phyloP scores from a whole-genome alignment of 2,329 filamentous ascomycete species.

The Xylariomycetidae sp. region DNA sequence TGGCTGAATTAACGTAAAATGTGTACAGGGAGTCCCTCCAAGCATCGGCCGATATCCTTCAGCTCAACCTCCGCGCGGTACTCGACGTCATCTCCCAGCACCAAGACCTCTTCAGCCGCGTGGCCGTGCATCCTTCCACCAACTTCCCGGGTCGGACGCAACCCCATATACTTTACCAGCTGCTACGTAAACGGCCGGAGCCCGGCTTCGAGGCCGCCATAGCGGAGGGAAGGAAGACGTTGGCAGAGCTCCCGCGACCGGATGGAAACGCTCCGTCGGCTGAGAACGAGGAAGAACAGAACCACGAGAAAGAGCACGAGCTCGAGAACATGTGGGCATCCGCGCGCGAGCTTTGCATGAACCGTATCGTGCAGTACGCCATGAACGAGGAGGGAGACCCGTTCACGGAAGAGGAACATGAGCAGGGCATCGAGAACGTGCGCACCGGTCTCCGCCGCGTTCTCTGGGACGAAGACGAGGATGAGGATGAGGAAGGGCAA shows the following conservation, averaged over 20 bases:
- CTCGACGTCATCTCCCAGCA: conserved; percentile 60
- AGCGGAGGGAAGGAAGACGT: conserved; percentile 50
- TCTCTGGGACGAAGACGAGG: conserved; percentile 51
- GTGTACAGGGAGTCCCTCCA: conserved; percentile 59
- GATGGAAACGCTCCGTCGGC: not conserved
- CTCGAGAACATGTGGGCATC: conserved; percentile 33
- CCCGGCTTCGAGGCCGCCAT: conserved; percentile 71
- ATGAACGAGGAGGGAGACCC: conserved; percentile 50
- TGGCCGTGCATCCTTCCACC: conserved; percentile 70
- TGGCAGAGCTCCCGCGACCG: conserved; percentile 4
- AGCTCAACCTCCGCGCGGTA: conserved; percentile 62
- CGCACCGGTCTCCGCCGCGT: conserved; percentile 61
- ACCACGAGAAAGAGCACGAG: conserved; percentile 31
- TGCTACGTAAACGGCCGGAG: conserved; percentile 79
- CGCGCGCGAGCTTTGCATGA: conserved; percentile 24
- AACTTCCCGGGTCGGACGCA: conserved; percentile 67
- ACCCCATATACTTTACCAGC: conserved; percentile 57
- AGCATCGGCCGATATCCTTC: conserved; percentile 64
- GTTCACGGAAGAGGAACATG: conserved; percentile 67
- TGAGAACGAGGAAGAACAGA: not conserved
- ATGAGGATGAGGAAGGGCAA: conserved; percentile 43
- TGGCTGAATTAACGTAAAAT: no score
- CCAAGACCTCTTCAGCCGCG: conserved; percentile 58
- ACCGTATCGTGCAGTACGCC: conserved; percentile 32
- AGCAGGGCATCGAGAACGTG: conserved; percentile 59